Evolutionary conservation across 176 grass and related monocot genomes (phyloP), one percentile per base, ranked within the genome.

Genomic region (Olyra latifolia): DNA sequence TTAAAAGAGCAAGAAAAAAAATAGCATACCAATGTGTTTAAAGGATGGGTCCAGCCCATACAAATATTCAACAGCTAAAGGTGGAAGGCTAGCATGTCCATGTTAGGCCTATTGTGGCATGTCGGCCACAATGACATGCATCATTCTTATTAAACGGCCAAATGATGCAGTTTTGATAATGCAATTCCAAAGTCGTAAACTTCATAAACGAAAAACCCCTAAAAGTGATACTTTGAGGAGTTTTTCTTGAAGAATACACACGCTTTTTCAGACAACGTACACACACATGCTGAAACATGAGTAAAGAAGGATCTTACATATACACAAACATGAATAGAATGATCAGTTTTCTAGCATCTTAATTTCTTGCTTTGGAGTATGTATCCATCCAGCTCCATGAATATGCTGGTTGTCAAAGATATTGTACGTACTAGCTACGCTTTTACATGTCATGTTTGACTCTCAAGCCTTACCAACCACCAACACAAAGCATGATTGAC

Each of bases 81-180:
- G 27, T 86, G 25, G 0, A 43, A 62, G 9, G 58, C 32, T 46
- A 52, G 62, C 72, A 62, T 63, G 43, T 39, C 59, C 70, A 81
- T 75, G 78, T 75, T 81, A 87, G 41, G 70, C 42, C 78, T 74
- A 74, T n/a, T 44, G 68, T 79, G 42, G 2, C 43, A 53, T 84
- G 86, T 78, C 57, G 86, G 57, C 66, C 66, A 87, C 72, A 81
- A 68, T 12, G 32, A 62, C 54, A 54, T 35, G 32, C 32, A 35
- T 35, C 32, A 35, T 3, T n/a, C 42, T 25, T 13, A 61, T 66
- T 12, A 1, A 71, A 47, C 32, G 19, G 23, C 47, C 2, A 15
- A 35, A 45, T 65, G 58, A 65, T 52, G 28, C 2, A 0, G 48
- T 58, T 43, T 48, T 72, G 39, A 66, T 40, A 11, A 47, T 20